Conservation (phyloP, 768 basidiomycete species). For the Gymnopilus dilepis region DNA sequence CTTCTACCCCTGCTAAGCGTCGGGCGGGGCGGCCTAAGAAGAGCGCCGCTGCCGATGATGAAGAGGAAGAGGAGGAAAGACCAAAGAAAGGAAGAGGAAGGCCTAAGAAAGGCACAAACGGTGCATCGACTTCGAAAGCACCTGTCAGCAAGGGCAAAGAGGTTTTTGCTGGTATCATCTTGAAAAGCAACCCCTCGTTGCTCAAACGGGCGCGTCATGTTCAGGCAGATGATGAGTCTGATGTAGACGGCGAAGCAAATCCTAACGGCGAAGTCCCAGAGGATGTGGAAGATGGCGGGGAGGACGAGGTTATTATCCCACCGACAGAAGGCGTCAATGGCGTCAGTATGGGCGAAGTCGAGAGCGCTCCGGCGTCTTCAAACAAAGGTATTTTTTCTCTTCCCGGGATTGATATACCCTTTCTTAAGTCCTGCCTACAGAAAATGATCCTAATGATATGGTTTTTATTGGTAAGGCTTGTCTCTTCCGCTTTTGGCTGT, state of each 20-base stretch:
- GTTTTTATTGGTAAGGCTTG: neutral
- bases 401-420: neutral
- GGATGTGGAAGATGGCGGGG: conserved; percentile 8
- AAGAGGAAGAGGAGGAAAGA: neutral
- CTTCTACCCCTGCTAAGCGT: conserved; percentile 4
- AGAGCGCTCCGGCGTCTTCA: conserved; percentile 9
- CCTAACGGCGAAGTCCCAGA: neutral
- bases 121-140: neutral
- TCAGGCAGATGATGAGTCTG: neutral
- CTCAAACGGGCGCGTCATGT: neutral
- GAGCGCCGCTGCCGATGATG: neutral
- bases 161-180: conserved; percentile 24
- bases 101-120: conserved; percentile 19
- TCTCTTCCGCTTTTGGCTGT: neutral
- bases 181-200: conserved; percentile 17
- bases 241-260: neutral
- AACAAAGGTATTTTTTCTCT: conserved; percentile 21
- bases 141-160: conserved; percentile 23
- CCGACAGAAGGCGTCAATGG: conserved; percentile 17
- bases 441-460: conserved; percentile 21
- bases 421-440: neutral
- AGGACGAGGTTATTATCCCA: conserved; percentile 21
- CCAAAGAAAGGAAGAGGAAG: conserved; percentile 22
- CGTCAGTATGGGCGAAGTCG: conserved; percentile 9
- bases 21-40: conserved; percentile 11